Conservation (phyloP, 2,329 filamentous ascomycete genomes). For the Cladosporium sp. region DNA sequence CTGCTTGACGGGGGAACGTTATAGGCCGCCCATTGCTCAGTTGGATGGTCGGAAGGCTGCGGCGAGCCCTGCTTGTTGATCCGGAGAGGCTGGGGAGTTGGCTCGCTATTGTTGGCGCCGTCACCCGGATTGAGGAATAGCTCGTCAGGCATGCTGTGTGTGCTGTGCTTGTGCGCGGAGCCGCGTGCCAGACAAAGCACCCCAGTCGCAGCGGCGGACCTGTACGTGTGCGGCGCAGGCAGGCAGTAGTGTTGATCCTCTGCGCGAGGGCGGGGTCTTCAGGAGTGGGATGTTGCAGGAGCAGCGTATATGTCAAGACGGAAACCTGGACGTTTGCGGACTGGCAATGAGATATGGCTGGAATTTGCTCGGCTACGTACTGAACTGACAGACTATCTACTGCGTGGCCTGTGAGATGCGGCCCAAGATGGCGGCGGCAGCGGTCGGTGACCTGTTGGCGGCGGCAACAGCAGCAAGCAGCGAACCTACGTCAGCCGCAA, state of each 20-base stretch:
- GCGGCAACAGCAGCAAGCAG: no score
- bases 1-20: slow-evolving; percentile 24
- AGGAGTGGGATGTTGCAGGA: no score
- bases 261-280: no score
- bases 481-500: no score
- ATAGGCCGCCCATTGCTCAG: slow-evolving; percentile 30
- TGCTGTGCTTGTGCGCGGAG: background rate
- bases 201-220: background rate
- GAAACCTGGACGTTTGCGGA: no score
- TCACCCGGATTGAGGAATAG: slow-evolving; percentile 16
- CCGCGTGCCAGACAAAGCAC: background rate
- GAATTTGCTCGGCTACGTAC: no score
- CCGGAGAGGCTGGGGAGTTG: slow-evolving; percentile 26
- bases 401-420: no score
- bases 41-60: slow-evolving; percentile 19
- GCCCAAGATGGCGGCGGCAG: no score
- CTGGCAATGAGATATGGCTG: no score
- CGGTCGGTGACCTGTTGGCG: no score
- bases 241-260: background rate
- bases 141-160: slow-evolving; percentile 11
- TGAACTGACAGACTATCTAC: no score
- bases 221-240: slow-evolving; percentile 7
- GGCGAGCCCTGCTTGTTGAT: slow-evolving; percentile 23
- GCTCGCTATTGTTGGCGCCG: slow-evolving; percentile 7
- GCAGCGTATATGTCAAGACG: no score